phyloP scores from a whole-genome alignment of 768 basidiomycete species.

The Kondoa malvinella region DNA sequence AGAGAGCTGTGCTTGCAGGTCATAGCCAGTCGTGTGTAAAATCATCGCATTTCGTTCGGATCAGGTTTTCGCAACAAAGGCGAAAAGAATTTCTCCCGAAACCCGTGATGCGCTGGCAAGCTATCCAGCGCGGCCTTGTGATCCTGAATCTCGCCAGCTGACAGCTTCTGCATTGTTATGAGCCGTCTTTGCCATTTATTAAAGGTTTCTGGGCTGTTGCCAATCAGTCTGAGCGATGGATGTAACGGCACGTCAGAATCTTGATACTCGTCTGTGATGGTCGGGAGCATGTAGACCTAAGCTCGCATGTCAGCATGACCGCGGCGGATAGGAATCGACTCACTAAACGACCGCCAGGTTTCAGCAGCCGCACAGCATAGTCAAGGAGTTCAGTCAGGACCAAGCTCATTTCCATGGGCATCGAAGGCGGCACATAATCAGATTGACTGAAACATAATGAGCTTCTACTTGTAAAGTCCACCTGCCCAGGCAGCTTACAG shows the following conservation, averaged over 20 bases:
- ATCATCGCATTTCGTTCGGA: too few species aligned
- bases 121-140: conserved; percentile 24
- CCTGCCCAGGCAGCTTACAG: conserved; percentile 28
- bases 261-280: conserved; percentile 71
- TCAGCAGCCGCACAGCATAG: conserved; percentile 65
- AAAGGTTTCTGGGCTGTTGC: conserved; percentile 81
- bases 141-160: conserved; percentile 13
- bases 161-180: conserved; percentile 67
- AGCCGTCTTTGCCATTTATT: conserved; percentile 91
- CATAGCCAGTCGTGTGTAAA: not conserved
- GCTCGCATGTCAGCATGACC: not conserved
- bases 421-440: conserved; percentile 70
- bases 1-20: not conserved
- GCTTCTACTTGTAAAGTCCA: not conserved
- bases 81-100: conserved; percentile 54
- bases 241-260: conserved; percentile 65
- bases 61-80: not conserved
- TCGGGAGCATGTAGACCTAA: conserved; percentile 27
- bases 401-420: conserved; percentile 76
- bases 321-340: not conserved
- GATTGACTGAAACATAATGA: conserved; percentile 13
- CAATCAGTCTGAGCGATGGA: conserved; percentile 72
- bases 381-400: conserved; percentile 65
- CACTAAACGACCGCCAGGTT: conserved; percentile 70
- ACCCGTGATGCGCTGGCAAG: conserved; percentile 68